Evolutionary conservation across 805 yeast species (phyloP).

Genomic region (Metschnikowia orientalis): DNA sequence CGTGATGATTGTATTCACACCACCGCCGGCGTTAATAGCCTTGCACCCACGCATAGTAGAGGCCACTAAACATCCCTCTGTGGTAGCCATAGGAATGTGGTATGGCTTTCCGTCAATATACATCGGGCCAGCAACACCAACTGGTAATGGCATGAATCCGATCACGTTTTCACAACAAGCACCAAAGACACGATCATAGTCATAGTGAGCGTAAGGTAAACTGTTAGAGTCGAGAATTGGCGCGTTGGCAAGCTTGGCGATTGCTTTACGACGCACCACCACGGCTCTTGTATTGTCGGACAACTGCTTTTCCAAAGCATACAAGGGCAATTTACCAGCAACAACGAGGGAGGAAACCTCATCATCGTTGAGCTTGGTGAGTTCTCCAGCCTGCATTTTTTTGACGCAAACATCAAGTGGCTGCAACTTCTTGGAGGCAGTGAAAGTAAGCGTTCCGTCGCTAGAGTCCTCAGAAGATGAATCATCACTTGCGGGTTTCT

Average conservation of each 20-base stretch:
- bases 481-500: conserved; percentile 4
- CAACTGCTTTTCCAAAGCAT: conserved; percentile 90
- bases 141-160: conserved; percentile 94
- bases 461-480: conserved; percentile 10
- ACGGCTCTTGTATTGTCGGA: conserved; percentile 91
- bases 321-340: conserved; percentile 78
- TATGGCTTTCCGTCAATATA: conserved; percentile 82
- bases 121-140: conserved; percentile 97
- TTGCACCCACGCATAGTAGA: conserved; percentile 99
- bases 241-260: conserved; percentile 76
- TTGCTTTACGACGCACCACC: conserved; percentile 85
- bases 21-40: conserved; percentile 96
- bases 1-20: conserved; percentile 85
- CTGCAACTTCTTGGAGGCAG: conserved; percentile 25
- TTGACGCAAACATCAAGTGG: conserved; percentile 62
- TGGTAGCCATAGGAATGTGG: conserved; percentile 98
- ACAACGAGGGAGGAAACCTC: conserved; percentile 72
- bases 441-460: conserved; percentile 20
- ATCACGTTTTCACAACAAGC: conserved; percentile 99
- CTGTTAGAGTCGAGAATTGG: conserved; percentile 68
- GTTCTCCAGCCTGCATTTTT: conserved; percentile 65
- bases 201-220: conserved; percentile 79
- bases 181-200: conserved; percentile 93
- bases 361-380: conserved; percentile 59
- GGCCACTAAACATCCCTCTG: conserved; percentile 98